Conservation (phyloP, 352 stramenopile genomes). For the Phytophthora hibernalis region DNA sequence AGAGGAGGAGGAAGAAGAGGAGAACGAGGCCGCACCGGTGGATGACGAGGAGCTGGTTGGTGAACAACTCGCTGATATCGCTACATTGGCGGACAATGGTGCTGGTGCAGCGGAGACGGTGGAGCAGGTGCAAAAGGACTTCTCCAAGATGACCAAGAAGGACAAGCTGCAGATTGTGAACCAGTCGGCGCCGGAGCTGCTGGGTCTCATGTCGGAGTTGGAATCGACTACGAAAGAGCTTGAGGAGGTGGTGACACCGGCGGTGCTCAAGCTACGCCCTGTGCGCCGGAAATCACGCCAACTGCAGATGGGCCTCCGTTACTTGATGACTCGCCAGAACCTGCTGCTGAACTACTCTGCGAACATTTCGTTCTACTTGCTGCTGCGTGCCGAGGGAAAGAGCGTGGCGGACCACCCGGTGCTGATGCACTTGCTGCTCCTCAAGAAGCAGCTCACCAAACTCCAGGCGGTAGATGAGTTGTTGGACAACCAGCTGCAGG, state of each 20-base stretch:
- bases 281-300: constrained; percentile 61
- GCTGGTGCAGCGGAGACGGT: constrained; percentile 54
- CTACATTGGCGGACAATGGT: constrained; percentile 64
- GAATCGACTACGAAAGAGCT: constrained; percentile 72
- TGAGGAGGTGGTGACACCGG: constrained; percentile 68
- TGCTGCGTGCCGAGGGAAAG: constrained; percentile 83
- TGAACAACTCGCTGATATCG: constrained; percentile 81
- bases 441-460: constrained; percentile 84
- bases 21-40: constrained; percentile 32
- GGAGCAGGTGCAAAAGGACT: constrained; percentile 84
- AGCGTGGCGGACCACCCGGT: constrained; percentile 81
- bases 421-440: constrained; percentile 70
- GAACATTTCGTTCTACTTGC: constrained; percentile 90
- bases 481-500: constrained; percentile 65
- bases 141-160: constrained; percentile 88
- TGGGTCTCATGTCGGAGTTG: constrained; percentile 75
- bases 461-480: constrained; percentile 62
- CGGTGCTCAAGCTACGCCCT: constrained; percentile 77
- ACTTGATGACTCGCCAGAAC: constrained; percentile 83
- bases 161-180: constrained; percentile 90
- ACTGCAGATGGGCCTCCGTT: constrained; percentile 73
- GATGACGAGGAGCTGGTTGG: constrained; percentile 79
- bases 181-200: constrained; percentile 81
- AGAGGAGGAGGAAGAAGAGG: constrained; percentile 52
- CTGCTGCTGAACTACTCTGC: constrained; percentile 85